Conservation (phyloP, 495 filamentous ascomycete genomes). For the Penicillium goetzii region DNA sequence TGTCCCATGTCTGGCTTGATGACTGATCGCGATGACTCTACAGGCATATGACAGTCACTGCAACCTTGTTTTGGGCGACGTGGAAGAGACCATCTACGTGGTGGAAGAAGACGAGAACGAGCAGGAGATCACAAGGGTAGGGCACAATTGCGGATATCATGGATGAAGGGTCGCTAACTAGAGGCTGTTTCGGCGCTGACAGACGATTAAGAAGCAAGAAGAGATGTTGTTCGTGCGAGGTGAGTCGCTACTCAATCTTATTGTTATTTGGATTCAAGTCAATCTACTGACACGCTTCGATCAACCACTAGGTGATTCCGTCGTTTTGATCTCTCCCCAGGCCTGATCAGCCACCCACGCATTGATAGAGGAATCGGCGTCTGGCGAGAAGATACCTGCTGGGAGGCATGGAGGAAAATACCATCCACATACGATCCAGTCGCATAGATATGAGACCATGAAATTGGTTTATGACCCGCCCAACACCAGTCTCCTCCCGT, state of each 20-base stretch:
- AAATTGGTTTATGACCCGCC: constrained; percentile 30
- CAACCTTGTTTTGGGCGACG: constrained; percentile 96
- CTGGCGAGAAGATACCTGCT: constrained; percentile 26
- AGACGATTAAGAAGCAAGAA: constrained; percentile 94
- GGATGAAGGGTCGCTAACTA: constrained; percentile 2
- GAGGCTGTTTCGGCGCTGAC: constrained; percentile 7
- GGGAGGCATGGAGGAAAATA: constrained; percentile 26
- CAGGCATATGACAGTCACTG: constrained; percentile 99
- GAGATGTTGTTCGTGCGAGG: constrained; percentile 99
- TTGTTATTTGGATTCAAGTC: not conserved
- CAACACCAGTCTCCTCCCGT: constrained; percentile 8
- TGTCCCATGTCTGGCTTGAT: not conserved
- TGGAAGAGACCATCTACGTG: constrained; percentile 94
- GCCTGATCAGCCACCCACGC: constrained; percentile 40
- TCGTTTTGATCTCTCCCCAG: constrained; percentile 91
- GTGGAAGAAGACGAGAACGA: constrained; percentile 84
- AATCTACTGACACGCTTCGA: not conserved
- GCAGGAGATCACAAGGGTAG: constrained; percentile 68
- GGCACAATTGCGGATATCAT: constrained; percentile 35
- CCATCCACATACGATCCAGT: constrained; percentile 29
- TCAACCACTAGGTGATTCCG: constrained; percentile 78
- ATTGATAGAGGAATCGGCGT: constrained; percentile 30
- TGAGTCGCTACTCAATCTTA: constrained; percentile 41
- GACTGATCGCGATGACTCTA: constrained; percentile 23
- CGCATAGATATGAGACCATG: constrained; percentile 41